Percentiles rank a stretch among this genome's conserved stretches.
phyloP scores from a whole-genome alignment of 225 moss, liverwort and hornwort genomes.

The Lunularia cruciata region DNA sequence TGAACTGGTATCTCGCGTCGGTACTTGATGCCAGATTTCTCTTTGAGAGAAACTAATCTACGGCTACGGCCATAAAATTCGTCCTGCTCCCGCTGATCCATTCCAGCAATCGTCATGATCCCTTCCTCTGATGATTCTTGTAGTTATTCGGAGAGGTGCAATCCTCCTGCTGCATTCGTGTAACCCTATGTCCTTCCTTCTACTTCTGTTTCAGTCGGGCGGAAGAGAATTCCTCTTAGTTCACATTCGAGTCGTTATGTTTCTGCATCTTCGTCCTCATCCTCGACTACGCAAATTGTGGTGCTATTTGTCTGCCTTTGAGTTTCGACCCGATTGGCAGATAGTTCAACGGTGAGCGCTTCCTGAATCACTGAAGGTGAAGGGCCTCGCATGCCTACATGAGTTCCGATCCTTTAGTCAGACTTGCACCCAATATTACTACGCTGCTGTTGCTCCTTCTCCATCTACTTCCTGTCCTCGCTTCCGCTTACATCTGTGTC shows the following conservation, averaged over 20 bases:
- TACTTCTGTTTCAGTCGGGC: no score
- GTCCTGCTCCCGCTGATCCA: background rate
- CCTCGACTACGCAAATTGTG: background rate
- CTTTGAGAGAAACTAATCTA: background rate
- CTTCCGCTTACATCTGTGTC: background rate
- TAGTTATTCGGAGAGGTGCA: no score
- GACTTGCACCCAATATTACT: background rate
- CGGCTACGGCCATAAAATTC: background rate
- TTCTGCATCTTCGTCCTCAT: conserved; percentile 1
- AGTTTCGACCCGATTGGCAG: background rate
- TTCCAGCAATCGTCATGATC: conserved; percentile 1
- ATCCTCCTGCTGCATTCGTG: no score
- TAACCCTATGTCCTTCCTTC: no score
- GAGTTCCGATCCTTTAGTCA: background rate
- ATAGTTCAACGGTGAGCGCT: background rate
- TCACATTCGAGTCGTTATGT: no score
- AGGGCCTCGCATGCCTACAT: conserved; percentile 1
- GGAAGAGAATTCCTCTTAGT: no score
- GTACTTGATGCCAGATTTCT: background rate
- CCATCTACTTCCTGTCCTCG: background rate
- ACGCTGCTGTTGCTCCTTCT: background rate
- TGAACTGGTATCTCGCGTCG: background rate
- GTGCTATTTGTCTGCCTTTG: background rate
- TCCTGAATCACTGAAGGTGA: background rate
- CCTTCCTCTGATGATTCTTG: background rate